Evolutionary conservation across 306 rosid genomes (phyloP), one percentile per base, ranked within the genome.

Genomic region (Cicer bijugum): DNA sequence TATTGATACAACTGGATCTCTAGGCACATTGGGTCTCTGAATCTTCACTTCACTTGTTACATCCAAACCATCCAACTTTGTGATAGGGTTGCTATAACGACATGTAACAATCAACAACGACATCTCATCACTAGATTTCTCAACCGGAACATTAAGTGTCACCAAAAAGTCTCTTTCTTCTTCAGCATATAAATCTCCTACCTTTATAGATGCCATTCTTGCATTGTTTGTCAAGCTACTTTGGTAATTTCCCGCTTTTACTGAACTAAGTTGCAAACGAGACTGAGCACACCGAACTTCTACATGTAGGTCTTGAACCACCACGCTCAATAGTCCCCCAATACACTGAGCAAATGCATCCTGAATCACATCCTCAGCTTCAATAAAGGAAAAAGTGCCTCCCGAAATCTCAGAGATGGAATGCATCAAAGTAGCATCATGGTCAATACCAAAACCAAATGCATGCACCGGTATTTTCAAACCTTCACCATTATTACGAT

Each of bases 301-400:
- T 9, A 94, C 83, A 59, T 74, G 84, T 17, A 94, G 81, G 75
- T 91, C 92, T 80, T 91, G 99, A 81, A 89, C 91, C 56, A 94
- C 95, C 77, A 94, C 99, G 43, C 99, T 94, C 78, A 94, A 78
- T 20, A 94, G 88, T 43, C 99, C 99, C 15, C 99, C 99, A 71
- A 94, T 88, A 83, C 99, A 94, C 81, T 91, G 99, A 28, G 99
- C 99, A 75, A 94, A 94, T 64, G 97, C 99, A 78, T 94, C 97
- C 84, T 94, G 99, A 74, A 94, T 89, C 71, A 90, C 94, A 74
- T 65, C 71, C 84, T 91, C 99, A 5, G 92, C 81, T 81, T 94
- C 97, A 77, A 94, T 91, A 74, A 89, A 91, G 50, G 99, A 94
- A 85, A 91, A 94, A 60, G 99, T 91, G n/a, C 99, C 99, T 23